Evolutionary conservation across 306 rosid species (phyloP).

Genomic region (Datisca glomerata): DNA sequence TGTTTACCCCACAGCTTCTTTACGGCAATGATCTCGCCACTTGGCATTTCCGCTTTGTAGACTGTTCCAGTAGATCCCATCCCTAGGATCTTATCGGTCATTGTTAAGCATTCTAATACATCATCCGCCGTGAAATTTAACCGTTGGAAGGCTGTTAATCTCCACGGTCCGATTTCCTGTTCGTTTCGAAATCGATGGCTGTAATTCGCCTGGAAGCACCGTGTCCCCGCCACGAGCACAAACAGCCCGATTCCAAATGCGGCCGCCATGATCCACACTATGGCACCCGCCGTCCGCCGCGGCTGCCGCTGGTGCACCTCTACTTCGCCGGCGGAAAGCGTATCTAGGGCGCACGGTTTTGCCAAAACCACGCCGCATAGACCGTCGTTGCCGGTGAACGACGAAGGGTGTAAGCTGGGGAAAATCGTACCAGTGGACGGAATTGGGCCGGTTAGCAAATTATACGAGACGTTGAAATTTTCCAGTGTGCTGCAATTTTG

Average conservation of each 20-base stretch:
- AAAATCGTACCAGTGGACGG: conserved; percentile 54
- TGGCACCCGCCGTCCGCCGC: conserved; percentile 61
- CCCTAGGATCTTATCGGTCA: conserved; percentile 63
- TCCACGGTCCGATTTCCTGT: conserved; percentile 68
- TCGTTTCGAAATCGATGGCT: conserved; percentile 27
- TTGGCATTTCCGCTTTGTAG: conserved; percentile 78
- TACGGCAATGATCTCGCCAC: conserved; percentile 88
- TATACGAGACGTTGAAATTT: conserved; percentile 69
- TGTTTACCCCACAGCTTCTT: conserved; percentile 81
- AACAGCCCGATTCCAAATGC: conserved; percentile 85
- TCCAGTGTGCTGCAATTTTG: conserved; percentile 59
- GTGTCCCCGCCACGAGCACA: conserved; percentile 67
- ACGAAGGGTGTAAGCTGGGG: conserved; percentile 55
- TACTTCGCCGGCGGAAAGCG: conserved; percentile 12
- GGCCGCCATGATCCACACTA: conserved; percentile 81
- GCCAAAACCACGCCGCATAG: conserved; percentile 54
- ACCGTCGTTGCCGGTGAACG: conserved; percentile 63
- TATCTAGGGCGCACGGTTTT: conserved; percentile 49
- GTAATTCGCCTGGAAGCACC: conserved; percentile 71
- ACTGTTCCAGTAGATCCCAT: conserved; percentile 93
- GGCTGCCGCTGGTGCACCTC: conserved; percentile 40
- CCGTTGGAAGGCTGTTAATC: conserved; percentile 76
- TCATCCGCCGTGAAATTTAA: conserved; percentile 85
- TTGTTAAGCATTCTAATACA: conserved; percentile 59
- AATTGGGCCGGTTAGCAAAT: conserved; percentile 62